phyloP scores from a whole-genome alignment of 2,329 filamentous ascomycete species.

The Colletotrichum paranaense region DNA sequence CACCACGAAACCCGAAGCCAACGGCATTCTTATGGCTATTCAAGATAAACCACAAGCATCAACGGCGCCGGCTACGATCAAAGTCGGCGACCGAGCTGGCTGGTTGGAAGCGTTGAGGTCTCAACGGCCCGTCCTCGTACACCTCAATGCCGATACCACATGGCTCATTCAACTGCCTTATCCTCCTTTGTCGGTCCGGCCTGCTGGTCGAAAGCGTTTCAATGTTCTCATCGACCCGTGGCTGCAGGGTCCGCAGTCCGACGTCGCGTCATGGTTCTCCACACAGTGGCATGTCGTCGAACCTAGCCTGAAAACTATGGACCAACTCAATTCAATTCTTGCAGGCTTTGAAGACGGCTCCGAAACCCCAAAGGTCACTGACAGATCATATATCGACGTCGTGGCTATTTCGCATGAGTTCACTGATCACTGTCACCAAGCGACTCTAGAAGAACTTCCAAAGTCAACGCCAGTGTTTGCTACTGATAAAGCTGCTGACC shows the following conservation, averaged over 20 bases:
- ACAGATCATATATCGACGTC: slow-evolving; percentile 62
- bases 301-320: slow-evolving; percentile 64
- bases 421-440: slow-evolving; percentile 74
- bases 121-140: slow-evolving; percentile 61
- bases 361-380: slow-evolving; percentile 30
- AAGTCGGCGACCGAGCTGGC: slow-evolving; percentile 8
- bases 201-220: slow-evolving; percentile 63
- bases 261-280: slow-evolving; percentile 73
- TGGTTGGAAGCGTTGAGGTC: slow-evolving; percentile 21
- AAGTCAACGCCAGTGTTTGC: slow-evolving; percentile 68
- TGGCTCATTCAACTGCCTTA: slow-evolving; percentile 75
- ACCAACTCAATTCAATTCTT: slow-evolving; percentile 64
- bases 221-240: slow-evolving; percentile 76
- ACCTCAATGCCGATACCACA: slow-evolving; percentile 75
- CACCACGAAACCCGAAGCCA: not conserved
- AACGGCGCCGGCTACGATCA: not conserved
- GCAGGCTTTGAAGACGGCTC: slow-evolving; percentile 55
- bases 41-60: not conserved
- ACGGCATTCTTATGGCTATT: not conserved
- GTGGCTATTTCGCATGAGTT: slow-evolving; percentile 74
- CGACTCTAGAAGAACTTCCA: slow-evolving; percentile 68
- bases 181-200: slow-evolving; percentile 54
- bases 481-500: slow-evolving; percentile 65
- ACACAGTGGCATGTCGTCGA: slow-evolving; percentile 71
- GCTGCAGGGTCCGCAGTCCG: slow-evolving; percentile 71